Percentiles rank a stretch among this genome's conserved stretches.
These are phyloP conservation scores for Candida rishiriensis DNA, from an alignment of 805 yeast genomes.

Conservation along the genomic window DNA sequence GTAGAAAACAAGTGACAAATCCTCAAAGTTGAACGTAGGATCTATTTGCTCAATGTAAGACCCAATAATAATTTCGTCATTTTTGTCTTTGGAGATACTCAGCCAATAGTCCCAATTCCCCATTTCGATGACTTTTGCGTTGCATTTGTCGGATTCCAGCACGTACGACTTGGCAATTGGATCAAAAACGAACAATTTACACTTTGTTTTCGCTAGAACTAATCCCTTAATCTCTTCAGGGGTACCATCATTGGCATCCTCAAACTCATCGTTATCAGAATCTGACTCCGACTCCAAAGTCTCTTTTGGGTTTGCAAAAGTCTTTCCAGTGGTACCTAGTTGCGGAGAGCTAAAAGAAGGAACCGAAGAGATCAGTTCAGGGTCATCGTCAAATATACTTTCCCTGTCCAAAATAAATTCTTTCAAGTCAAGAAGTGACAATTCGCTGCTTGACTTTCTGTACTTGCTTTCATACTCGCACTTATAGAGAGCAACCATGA, in stretches of 20 bases:
- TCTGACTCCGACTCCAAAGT: slow-evolving; percentile 20
- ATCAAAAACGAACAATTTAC: slow-evolving; percentile 54
- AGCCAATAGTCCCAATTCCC: slow-evolving; percentile 53
- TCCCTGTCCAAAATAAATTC: slow-evolving; percentile 48
- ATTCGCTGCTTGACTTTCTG: slow-evolving; percentile 44
- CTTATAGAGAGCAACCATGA: slow-evolving; percentile 55
- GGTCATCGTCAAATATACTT: slow-evolving; percentile 18
- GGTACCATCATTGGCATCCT: slow-evolving; percentile 28
- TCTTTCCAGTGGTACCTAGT: neutral
- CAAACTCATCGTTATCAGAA: slow-evolving; percentile 22
- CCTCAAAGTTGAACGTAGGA: slow-evolving; percentile 60
- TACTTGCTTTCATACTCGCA: slow-evolving; percentile 79
- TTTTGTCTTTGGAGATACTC: slow-evolving; percentile 31
- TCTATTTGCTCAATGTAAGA: slow-evolving; percentile 47
- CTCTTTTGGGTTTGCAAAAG: neutral
- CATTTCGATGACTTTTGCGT: slow-evolving; percentile 38
- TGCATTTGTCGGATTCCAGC: slow-evolving; percentile 32
- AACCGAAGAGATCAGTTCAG: slow-evolving; percentile 16
- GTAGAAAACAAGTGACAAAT: slow-evolving; percentile 63
- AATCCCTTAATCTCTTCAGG: slow-evolving; percentile 5
- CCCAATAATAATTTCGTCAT: slow-evolving; percentile 32
- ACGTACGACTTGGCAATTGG: slow-evolving; percentile 44
- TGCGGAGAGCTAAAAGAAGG: slow-evolving; percentile 15
- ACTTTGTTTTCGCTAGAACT: slow-evolving; percentile 16
- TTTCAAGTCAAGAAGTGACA: slow-evolving; percentile 43